These are phyloP conservation scores for Sicyos baderoa DNA, from an alignment of 306 rosid genomes.

Conservation along the genomic window DNA sequence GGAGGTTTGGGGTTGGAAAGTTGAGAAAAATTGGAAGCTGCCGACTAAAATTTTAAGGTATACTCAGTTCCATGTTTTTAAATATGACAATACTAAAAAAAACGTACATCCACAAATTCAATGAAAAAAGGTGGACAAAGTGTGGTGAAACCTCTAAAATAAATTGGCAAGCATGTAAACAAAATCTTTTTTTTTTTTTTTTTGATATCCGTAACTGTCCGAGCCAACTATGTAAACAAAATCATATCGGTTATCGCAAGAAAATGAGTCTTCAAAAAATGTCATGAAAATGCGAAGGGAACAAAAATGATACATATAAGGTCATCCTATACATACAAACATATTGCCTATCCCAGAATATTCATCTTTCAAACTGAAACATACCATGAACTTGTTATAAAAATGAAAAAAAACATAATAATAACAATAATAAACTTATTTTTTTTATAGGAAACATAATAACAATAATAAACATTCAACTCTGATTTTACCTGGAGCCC, in stretches of 20 bases:
- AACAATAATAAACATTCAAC: constrained; percentile 24
- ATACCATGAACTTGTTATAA: not conserved
- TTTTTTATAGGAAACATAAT: too few relatives aligned
- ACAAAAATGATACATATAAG: not conserved
- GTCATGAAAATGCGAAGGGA: not conserved
- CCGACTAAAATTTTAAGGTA: not conserved
- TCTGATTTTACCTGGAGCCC: constrained; percentile 58
- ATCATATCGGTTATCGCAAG: not conserved
- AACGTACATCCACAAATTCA: not conserved
- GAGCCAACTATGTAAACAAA: not conserved
- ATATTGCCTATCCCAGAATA: not conserved
- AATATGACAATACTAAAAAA: constrained; percentile 1
- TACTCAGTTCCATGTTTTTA: not conserved
- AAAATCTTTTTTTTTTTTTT: too few relatives aligned
- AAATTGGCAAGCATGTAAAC: not conserved
- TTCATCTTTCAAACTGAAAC: not conserved
- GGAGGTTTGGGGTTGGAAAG: not conserved
- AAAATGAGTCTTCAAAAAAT: not conserved
- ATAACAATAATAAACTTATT: constrained; percentile 10
- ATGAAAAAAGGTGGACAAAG: constrained; percentile 2
- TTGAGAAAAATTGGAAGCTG: not conserved
- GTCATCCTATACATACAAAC: not conserved
- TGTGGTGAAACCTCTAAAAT: not conserved
- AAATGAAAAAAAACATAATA: too few relatives aligned
- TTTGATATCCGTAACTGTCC: too few relatives aligned